Base-by-base conservation (phyloP, 305 asterid species). In the Ajuga reptans region DNA sequence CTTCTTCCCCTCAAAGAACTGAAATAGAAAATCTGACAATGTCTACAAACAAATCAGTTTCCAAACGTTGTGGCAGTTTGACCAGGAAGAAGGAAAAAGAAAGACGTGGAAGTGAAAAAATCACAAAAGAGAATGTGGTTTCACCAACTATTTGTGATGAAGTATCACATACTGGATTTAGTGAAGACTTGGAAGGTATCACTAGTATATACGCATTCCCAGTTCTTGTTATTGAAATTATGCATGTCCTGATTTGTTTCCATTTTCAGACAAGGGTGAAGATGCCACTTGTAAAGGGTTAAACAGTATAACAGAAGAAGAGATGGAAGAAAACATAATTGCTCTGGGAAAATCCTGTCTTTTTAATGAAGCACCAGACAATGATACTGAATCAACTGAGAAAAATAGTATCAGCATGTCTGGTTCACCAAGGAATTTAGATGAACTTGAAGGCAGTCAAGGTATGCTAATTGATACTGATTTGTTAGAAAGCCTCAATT, bases 1-100 rank as follows among this genome's bases (percentile, higher is more conserved):
- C 68, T 74, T 57, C 71, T 74, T 57, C 71, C 66, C 41, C 56
- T 73, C 62, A 43, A 41, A 78, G 71, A 78, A 50, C 78, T 72
- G 76, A 80, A 70, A 33, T 9, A 42, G 72, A 49, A 49, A 68
- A 68, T 39, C 62, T 55, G 42, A 43, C 74, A 27, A 58, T 62
- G 62, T 36, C 69, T 12, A n/a, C n/a, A 57, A 64, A 67, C 36
- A 73, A 51, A 55, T 55, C 60, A 6, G 41, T 31, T 50, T 6
- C 72, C 78, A 52, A 31, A 9, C 41, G 31, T 9, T 15, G 45
- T 9, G 42, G 63, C 65, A 70, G 75, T 57, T 62, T 65, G 61
- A 55, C 43, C 61, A 15, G 71, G 50, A 52, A 52, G 65, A 31
- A 69, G 64, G 55, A 53, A 56, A 56, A 43, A 53, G 75, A 63